phyloP scores from a whole-genome alignment of 2,329 filamentous ascomycete species.

The Neopestalotiopsis rosae region DNA sequence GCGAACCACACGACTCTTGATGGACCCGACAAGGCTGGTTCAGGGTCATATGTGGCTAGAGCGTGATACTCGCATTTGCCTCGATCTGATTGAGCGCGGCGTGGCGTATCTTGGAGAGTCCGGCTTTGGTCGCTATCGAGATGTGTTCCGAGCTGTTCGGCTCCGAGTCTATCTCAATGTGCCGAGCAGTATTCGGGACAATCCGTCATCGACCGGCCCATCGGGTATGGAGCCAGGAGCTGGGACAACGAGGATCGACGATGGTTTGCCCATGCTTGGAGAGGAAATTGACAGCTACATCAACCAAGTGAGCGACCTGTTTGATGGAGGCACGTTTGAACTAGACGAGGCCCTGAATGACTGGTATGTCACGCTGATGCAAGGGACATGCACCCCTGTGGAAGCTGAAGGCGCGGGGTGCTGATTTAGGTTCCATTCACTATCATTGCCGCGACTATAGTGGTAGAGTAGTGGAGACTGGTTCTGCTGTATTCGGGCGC shows the following conservation, averaged over 20 bases:
- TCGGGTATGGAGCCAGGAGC: neutral
- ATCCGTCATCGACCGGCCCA: neutral
- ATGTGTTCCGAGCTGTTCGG: neutral
- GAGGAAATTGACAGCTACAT: neutral
- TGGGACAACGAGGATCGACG: neutral
- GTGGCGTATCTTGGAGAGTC: neutral
- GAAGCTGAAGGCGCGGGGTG: neutral
- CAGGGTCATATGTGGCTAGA: neutral
- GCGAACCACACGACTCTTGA: neutral
- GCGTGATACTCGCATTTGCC: neutral
- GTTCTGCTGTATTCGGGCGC: neutral
- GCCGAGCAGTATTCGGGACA: neutral
- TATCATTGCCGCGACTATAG: neutral
- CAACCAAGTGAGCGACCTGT: neutral
- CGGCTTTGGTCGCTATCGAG: neutral
- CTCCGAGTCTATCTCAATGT: neutral
- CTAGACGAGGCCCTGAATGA: neutral
- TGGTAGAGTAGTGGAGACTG: neutral
- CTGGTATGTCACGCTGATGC: neutral
- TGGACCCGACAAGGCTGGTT: neutral
- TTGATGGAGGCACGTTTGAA: neutral
- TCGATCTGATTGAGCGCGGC: neutral
- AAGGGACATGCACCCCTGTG: neutral
- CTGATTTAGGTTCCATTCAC: neutral
- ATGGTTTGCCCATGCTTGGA: neutral